phyloP scores from a whole-genome alignment of 768 basidiomycete genomes.

The Austroboletus eburneus region DNA sequence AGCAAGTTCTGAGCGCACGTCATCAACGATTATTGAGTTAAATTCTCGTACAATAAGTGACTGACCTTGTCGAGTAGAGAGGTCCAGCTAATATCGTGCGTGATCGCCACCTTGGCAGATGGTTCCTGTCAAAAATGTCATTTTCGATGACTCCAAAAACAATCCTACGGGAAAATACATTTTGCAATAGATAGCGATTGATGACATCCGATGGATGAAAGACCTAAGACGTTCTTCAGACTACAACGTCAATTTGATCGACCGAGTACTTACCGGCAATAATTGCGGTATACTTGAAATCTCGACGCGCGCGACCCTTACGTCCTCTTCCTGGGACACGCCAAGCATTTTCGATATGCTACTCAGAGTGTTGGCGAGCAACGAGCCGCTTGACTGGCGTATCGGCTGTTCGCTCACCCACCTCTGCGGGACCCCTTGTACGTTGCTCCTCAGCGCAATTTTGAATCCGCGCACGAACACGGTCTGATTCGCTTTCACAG shows the following conservation, averaged over 20 bases:
- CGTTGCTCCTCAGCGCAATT: slow-evolving; percentile 17
- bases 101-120: slow-evolving; percentile 21
- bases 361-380: slow-evolving; percentile 15
- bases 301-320: slow-evolving; percentile 5
- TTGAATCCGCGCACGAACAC: slow-evolving; percentile 32
- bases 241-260: neutral
- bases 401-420: slow-evolving; percentile 8
- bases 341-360: slow-evolving; percentile 15
- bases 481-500: slow-evolving; percentile 20
- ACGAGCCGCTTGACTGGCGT: slow-evolving; percentile 11
- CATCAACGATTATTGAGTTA: slow-evolving; percentile 1
- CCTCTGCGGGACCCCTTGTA: slow-evolving; percentile 17
- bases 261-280: slow-evolving; percentile 9
- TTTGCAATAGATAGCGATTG: slow-evolving; percentile 21
- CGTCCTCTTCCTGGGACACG: slow-evolving; percentile 3
- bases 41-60: neutral
- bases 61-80: slow-evolving; percentile 15
- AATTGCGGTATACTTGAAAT: slow-evolving; percentile 16
- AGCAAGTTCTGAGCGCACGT: slow-evolving; percentile 7
- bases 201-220: slow-evolving; percentile 25
- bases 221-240: slow-evolving; percentile 10
- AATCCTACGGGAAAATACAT: slow-evolving; percentile 9
- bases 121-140: slow-evolving; percentile 13
- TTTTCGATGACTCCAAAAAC: no score
- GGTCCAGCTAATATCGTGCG: slow-evolving; percentile 22